Evolutionary conservation across 2,329 filamentous ascomycete species (phyloP).

Genomic region (Aureobasidium sp.): DNA sequence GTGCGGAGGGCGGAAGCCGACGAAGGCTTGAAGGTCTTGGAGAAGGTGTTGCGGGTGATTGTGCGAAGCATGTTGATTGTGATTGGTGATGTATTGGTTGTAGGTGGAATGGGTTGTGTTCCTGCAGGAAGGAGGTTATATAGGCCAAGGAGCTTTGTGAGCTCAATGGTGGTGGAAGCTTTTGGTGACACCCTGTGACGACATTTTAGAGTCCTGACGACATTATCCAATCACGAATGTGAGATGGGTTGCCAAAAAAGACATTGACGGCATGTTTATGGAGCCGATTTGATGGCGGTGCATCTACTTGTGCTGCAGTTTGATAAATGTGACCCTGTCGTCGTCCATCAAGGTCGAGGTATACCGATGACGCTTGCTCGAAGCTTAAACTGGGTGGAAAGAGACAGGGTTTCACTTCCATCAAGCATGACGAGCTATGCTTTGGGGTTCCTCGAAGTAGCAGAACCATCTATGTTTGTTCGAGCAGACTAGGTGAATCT

Average conservation of each 20-base stretch:
- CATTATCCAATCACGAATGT: background rate
- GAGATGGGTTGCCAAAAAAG: background rate
- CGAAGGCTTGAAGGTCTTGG: slow-evolving; percentile 17
- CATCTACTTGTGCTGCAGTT: background rate
- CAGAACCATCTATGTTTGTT: too few species aligned
- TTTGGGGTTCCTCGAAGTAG: too few species aligned
- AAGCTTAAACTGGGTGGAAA: too few species aligned
- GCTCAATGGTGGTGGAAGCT: background rate
- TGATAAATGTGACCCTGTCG: background rate
- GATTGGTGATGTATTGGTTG: background rate
- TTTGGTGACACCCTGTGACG: slow-evolving; percentile 3
- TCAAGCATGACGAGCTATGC: too few species aligned
- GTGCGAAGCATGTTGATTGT: slow-evolving; percentile 17
- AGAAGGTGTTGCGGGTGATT: slow-evolving; percentile 16
- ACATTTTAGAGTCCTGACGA: slow-evolving; percentile 7
- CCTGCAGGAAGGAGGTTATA: slow-evolving; percentile 7
- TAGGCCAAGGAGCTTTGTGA: background rate
- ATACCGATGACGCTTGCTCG: too few species aligned
- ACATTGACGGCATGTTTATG: background rate
- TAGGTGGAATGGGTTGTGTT: background rate
- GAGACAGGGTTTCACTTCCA: too few species aligned
- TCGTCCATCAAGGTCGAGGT: slow-evolving; percentile 12
- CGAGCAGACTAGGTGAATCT: too few species aligned
- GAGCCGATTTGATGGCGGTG: background rate
- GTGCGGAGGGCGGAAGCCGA: background rate